Conservation (phyloP, 192 early-diverging fungal species). For the Coemansia sp. region DNA sequence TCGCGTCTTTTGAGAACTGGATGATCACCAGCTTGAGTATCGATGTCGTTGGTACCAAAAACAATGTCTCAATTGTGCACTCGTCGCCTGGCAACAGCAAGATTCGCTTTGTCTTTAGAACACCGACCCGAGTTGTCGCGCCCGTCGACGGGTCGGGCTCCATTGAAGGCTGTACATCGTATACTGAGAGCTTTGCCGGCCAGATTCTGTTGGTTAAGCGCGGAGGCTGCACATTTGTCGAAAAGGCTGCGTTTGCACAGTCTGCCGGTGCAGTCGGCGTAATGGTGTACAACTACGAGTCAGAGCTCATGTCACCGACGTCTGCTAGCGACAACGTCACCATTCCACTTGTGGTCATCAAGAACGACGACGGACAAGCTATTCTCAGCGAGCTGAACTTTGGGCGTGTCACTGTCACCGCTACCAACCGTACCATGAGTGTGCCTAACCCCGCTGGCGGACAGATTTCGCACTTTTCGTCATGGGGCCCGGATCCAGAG, state of each 20-base stretch:
- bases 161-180: conserved; percentile 58
- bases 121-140: conserved; percentile 39
- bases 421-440: conserved; percentile 52
- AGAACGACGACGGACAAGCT: conserved; percentile 50
- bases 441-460: conserved; percentile 55
- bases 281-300: conserved; percentile 61
- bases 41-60: conserved; percentile 31
- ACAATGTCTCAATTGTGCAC: conserved; percentile 48
- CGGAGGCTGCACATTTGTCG: conserved; percentile 65
- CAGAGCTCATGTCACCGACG: conserved; percentile 43
- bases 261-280: conserved; percentile 62
- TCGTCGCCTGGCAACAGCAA: conserved; percentile 51
- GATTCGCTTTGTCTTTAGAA: conserved; percentile 34
- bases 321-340: conserved; percentile 38
- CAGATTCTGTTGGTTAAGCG: conserved; percentile 66
- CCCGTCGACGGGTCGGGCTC: conserved; percentile 47
- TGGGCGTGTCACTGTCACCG: conserved; percentile 41
- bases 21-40: conserved; percentile 46
- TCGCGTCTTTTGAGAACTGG: conserved; percentile 54
- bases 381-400: conserved; percentile 51
- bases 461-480: conserved; percentile 69
- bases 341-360: conserved; percentile 61
- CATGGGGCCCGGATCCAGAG: conserved; percentile 69
- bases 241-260: conserved; percentile 59
- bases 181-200: conserved; percentile 35